phyloP scores from a whole-genome alignment of 768 basidiomycete genomes.

The Boletus tylopilopsis region DNA sequence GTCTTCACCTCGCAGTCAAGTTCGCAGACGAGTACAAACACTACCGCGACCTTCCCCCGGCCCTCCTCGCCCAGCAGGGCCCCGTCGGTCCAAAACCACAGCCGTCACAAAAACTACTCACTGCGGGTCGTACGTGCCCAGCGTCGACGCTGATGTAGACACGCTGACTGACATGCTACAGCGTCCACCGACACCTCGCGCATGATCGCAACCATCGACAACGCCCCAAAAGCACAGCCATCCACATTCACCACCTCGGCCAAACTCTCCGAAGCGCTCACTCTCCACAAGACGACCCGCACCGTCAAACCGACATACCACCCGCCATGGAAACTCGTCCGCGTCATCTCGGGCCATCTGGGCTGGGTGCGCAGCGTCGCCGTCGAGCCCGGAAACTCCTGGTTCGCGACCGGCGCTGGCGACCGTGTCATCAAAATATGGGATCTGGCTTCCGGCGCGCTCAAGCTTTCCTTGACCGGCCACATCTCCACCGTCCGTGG shows the following conservation, averaged over 20 bases:
- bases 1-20: constrained; percentile 76
- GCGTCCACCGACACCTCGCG: constrained; percentile 48
- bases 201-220: constrained; percentile 74
- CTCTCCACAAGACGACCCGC: constrained; percentile 88
- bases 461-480: constrained; percentile 94
- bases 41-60: constrained; percentile 78
- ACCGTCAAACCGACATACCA: constrained; percentile 96
- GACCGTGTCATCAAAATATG: constrained; percentile 99
- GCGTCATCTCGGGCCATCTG: constrained; percentile 96
- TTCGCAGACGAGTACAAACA: constrained; percentile 88
- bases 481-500: constrained; percentile 98
- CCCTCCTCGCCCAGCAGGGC: constrained; percentile 77
- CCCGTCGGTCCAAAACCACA: constrained; percentile 61
- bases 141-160: background rate
- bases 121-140: constrained; percentile 58
- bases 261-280: constrained; percentile 83
- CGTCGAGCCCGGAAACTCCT: constrained; percentile 96
- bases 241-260: constrained; percentile 66
- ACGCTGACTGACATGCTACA: constrained; percentile 14
- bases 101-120: constrained; percentile 60
- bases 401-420: constrained; percentile 98
- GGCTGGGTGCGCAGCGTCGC: constrained; percentile 97
- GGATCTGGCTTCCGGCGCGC: constrained; percentile 96
- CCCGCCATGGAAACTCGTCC: constrained; percentile 91
- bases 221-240: constrained; percentile 58